Base-by-base conservation (phyloP, 176 grass and related monocot species). In the Puya raimondii region DNA sequence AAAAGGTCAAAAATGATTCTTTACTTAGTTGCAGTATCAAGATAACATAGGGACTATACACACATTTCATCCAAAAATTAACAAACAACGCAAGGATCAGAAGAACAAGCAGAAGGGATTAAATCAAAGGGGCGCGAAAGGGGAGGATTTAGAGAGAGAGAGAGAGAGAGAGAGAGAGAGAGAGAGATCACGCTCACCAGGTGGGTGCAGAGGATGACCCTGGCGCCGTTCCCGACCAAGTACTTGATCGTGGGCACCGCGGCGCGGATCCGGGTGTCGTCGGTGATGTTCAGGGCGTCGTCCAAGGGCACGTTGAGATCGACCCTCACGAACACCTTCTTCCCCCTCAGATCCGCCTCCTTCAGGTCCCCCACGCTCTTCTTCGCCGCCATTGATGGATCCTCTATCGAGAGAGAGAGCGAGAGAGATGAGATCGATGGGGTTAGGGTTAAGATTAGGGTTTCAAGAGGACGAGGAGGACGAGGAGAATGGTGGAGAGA, bases 261-360 rank as follows among this genome's bases (percentile, higher is more conserved):
- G 68, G 79, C 79, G 58, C 79, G 67, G 72, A 81, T 81, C 64
- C 79, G 66, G 11, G 79, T 81, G 74, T 81, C 79, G 33, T 81
- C 79, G 49, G 79, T 81, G 53, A 81, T 68, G 27, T 75, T 81
- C 47, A 69, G 79, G 72, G 10, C 75, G 16, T 75, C 79, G 47
- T 81, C 79, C 67, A 81, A 27, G 3, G 79, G 79, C 12, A 81
- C 79, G 51, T 81, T 81, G 57, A 76, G 72, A 70, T 81, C 79
- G 12, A 73, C 79, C 63, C 79, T 81, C 52, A 81, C 72, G 61
- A 81, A 76, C 27, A 81, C 79, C 72, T 64, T 75, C 72, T 81
- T 81, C 65, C 79, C 79, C 59, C 75, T 68, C 23, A 81, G 51
- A 48, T 81, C 79, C 9, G 3, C 47, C 25, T 12, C 48, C 10